A percentile compares a stretch with the other conserved stretches of the same genome.
Evolutionary conservation across 768 basidiomycete species (phyloP).

Genomic region (Boletus vermiculosoides): DNA sequence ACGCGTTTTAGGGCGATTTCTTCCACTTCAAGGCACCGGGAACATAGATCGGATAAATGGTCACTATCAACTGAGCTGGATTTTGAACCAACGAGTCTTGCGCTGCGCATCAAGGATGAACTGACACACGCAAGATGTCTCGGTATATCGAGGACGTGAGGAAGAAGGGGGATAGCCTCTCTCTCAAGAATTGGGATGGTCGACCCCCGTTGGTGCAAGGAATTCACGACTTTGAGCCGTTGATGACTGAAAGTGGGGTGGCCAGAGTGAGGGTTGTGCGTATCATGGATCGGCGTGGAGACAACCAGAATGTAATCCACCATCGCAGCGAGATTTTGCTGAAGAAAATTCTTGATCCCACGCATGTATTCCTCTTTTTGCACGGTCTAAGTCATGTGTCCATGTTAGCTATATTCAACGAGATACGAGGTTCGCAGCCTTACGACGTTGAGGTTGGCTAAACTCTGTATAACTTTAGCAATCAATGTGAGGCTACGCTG

Average conservation of each 20-base stretch:
- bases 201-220: slow-evolving; percentile 55
- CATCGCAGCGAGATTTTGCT: slow-evolving; percentile 65
- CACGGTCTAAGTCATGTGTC: slow-evolving; percentile 40
- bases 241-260: slow-evolving; percentile 44
- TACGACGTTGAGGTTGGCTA: slow-evolving; percentile 81
- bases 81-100: slow-evolving; percentile 43
- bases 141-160: slow-evolving; percentile 75
- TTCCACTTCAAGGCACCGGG: slow-evolving; percentile 67
- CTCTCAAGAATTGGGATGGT: slow-evolving; percentile 57
- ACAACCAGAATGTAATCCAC: slow-evolving; percentile 73
- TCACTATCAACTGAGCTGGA: slow-evolving; percentile 32
- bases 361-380: slow-evolving; percentile 85
- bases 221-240: slow-evolving; percentile 51
- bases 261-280: slow-evolving; percentile 28
- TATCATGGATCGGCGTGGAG: slow-evolving; percentile 50
- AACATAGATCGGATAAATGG: slow-evolving; percentile 54
- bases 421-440: slow-evolving; percentile 24
- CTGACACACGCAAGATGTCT: slow-evolving; percentile 75
- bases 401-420: slow-evolving; percentile 2
- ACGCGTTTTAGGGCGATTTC: slow-evolving; percentile 66
- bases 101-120: slow-evolving; percentile 69
- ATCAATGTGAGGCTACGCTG: slow-evolving; percentile 82
- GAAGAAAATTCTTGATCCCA: slow-evolving; percentile 70
- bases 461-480: slow-evolving; percentile 85
- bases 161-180: slow-evolving; percentile 71